Base-by-base conservation (phyloP, 345 rosid species). In the Crucihimalaya himalaica region DNA sequence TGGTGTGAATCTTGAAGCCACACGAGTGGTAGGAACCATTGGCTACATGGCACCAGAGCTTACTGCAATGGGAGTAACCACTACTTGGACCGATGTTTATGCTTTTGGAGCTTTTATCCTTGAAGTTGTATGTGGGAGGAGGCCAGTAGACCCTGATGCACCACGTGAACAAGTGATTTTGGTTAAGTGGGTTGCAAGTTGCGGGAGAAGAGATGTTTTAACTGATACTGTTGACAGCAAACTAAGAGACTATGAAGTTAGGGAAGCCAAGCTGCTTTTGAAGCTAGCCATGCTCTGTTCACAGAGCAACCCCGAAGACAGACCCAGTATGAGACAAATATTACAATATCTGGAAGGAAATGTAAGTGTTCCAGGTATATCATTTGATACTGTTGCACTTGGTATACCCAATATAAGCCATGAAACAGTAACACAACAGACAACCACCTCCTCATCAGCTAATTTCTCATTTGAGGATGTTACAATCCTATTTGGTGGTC, bases 41-140 rank as follows among this genome's bases (percentile, higher is more conserved):
- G 89, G 87, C 20, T 82, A 86, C 51, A 62, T 83, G 32, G 87
- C 87, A 28, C 89, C 84, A 0, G 89, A 86, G 74, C 76, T 80
- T 15, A 43, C 78, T 20, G 68, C 68, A 51, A 86, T 76, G 18
- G 89, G 87, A 45, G 78, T 37, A 35, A 76, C 81, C 6, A 78
- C 80, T 8, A 76, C 81, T 1, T 14, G 52, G 14, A 73, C 81
- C 0, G 83, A 86, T 66, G 72, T 83, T 48, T 86, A 51, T 52
- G 81, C 84, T 2, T 86, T 80, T 16, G 86, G 87, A 18, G 56
- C 71, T 16, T 77, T 82, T n/a, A 64, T 82, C 59, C 81, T 83
- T 1, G 87, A 80, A 31, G 79, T 83, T 6, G 86, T 78, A 8
- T 78, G 85, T 0, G 87, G 89, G n/a, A 83, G 79, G 70, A 86